A percentile compares a stretch with the other conserved stretches of the same genome.
These are phyloP conservation scores for Penicillium subrubescens DNA, from an alignment of 495 filamentous ascomycete genomes.

Conservation along the genomic window DNA sequence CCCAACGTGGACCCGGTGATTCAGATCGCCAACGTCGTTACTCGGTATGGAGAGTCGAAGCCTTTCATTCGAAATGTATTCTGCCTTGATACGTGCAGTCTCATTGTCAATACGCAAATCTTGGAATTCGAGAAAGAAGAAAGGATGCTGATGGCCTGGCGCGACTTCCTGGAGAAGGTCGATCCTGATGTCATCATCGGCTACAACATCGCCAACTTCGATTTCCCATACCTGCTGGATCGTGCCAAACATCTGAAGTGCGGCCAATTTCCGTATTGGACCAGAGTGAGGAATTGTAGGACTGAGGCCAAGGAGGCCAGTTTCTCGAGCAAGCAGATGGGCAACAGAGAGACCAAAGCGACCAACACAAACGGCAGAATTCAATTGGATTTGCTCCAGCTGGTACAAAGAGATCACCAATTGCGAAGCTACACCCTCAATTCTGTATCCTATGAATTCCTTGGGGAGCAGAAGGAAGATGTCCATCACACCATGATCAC, in stretches of 20 bases:
- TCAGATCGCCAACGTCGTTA: constrained; percentile 98
- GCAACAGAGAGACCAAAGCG: constrained; percentile 87
- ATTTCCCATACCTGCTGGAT: constrained; percentile 95
- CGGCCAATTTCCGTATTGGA: constrained; percentile 78
- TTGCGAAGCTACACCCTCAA: constrained; percentile 96
- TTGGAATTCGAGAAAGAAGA: constrained; percentile 78
- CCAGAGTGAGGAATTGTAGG: constrained; percentile 64
- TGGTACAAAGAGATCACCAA: constrained; percentile 93
- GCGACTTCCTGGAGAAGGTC: constrained; percentile 84
- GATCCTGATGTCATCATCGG: constrained; percentile 98
- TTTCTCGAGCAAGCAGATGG: constrained; percentile 98
- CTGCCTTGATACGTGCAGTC: constrained; percentile 82
- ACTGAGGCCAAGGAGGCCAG: constrained; percentile 75
- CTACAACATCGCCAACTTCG: constrained; percentile 99
- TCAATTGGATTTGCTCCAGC: constrained; percentile 89
- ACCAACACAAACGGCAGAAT: constrained; percentile 94
- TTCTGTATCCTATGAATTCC: constrained; percentile 93
- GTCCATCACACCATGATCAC: constrained; percentile 99
- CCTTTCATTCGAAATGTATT: constrained; percentile 97
- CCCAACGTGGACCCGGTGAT: constrained; percentile 91
- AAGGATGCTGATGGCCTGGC: constrained; percentile 86
- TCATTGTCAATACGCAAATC: constrained; percentile 94
- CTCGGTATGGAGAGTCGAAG: constrained; percentile 91
- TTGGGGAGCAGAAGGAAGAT: constrained; percentile 98
- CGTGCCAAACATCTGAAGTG: constrained; percentile 83